A percentile compares a stretch with the other conserved stretches of the same genome.
phyloP scores from a whole-genome alignment of 2,329 filamentous ascomycete species.

The Cordyceps javanica region DNA sequence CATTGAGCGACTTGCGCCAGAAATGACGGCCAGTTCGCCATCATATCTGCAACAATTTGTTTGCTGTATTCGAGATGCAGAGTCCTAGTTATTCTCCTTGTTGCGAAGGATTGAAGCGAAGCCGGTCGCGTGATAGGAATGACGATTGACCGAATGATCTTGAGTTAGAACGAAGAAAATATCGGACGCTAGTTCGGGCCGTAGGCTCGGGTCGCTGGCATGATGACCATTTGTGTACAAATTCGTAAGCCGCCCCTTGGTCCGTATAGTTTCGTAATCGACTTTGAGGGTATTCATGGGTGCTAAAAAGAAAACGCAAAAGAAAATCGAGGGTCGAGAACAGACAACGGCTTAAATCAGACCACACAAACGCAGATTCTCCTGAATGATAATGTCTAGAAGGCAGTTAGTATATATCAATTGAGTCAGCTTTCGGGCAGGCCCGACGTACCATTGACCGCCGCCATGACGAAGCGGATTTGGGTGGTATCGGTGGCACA shows the following conservation, averaged over 20 bases:
- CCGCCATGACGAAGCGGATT: slow-evolving; percentile 99
- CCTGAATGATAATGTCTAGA: slow-evolving; percentile 99
- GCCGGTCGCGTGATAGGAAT: slow-evolving; percentile 5
- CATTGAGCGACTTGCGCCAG: neutral
- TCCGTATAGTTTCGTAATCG: slow-evolving; percentile 14
- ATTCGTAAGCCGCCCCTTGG: slow-evolving; percentile 13
- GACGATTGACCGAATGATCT: neutral
- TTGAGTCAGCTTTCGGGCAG: neutral
- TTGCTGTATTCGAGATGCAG: neutral
- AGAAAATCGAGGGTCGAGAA: slow-evolving; percentile 19
- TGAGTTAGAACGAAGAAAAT: neutral
- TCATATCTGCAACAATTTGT: neutral
- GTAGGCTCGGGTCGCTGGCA: neutral
- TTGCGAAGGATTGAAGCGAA: neutral
- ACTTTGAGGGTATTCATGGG: slow-evolving; percentile 19
- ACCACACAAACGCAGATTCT: slow-evolving; percentile 95
- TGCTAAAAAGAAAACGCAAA: slow-evolving; percentile 21
- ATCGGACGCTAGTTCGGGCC: slow-evolving; percentile 2
- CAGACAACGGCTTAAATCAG: slow-evolving; percentile 63
- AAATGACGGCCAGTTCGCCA: neutral
- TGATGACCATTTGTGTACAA: slow-evolving; percentile 4
- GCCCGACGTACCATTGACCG: slow-evolving; percentile 77
- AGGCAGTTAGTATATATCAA: neutral
- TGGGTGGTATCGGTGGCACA: slow-evolving; percentile 98
- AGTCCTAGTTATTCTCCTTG: neutral